A percentile compares a stretch with the other conserved stretches of the same genome.
These are phyloP conservation scores for Bacidia rubella DNA, from an alignment of 495 filamentous ascomycete species.

Conservation along the genomic window DNA sequence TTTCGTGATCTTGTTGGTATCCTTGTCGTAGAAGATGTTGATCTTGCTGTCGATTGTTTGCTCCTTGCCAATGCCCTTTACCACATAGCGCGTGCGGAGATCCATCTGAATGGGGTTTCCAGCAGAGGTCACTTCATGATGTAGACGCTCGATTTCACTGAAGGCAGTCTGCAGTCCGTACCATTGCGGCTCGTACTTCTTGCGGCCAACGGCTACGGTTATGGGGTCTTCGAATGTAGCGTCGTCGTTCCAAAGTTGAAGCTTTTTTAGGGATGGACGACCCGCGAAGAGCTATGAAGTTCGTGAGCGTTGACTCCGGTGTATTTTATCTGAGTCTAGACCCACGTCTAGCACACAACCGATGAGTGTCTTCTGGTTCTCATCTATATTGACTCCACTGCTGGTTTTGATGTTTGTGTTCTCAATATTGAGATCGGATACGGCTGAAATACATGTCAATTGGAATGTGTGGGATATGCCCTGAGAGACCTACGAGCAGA, in stretches of 20 bases:
- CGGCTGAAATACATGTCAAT: not conserved
- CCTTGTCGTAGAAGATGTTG: slow-evolving; percentile 29
- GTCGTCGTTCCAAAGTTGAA: slow-evolving; percentile 38
- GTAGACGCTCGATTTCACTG: slow-evolving; percentile 32
- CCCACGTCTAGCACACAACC: slow-evolving; percentile 41
- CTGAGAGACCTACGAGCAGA: slow-evolving; percentile 10
- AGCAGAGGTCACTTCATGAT: slow-evolving; percentile 33
- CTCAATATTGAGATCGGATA: slow-evolving; percentile 23
- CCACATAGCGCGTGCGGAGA: slow-evolving; percentile 36
- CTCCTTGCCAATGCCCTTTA: slow-evolving; percentile 39
- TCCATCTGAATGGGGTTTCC: slow-evolving; percentile 44
- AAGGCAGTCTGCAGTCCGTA: slow-evolving; percentile 33
- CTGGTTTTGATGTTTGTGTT: slow-evolving; percentile 36
- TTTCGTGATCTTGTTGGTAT: slow-evolving; percentile 33
- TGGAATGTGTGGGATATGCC: not conserved
- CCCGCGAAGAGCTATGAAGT: slow-evolving; percentile 40
- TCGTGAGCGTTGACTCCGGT: not conserved
- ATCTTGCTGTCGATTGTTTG: slow-evolving; percentile 37
- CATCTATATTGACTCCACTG: slow-evolving; percentile 31
- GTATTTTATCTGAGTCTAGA: not conserved
- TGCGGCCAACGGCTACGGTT: slow-evolving; percentile 36
- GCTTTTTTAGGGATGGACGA: slow-evolving; percentile 39
- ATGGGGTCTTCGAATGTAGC: slow-evolving; percentile 38
- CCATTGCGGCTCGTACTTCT: slow-evolving; percentile 40
- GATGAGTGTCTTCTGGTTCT: slow-evolving; percentile 35